Evolutionary conservation across 2,329 filamentous ascomycete species (phyloP), one percentile per base, ranked within the genome.

Genomic region (Microcyclosporella mali): DNA sequence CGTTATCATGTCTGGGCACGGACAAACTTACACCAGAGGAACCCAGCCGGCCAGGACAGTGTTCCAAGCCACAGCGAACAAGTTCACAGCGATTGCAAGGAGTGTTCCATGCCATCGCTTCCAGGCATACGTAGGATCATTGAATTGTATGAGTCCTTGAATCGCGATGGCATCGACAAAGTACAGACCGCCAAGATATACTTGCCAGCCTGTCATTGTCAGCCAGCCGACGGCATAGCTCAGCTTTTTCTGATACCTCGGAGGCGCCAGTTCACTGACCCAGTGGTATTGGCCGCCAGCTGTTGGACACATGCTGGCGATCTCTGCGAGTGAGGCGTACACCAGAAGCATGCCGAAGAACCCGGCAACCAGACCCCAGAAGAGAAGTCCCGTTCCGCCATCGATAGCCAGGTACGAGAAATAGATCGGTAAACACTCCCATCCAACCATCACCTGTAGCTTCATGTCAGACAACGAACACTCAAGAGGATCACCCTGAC

Each of bases 61-160:
- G 48, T 76, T 77, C 53, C 74, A 64, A 19, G 61, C 45, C 32
- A 63, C 59, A 9, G 56, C 55, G 37, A 67, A 42, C 27, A 53
- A 25, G 11, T 67, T 61, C n/a, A 73, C 56, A 0, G 67, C 70
- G 55, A 69, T 73, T 39, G 66, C 66, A 0, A 77, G 54, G 1
- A 77, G 59, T 0, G 72, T 75, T 1, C 64, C 69, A 38, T 77
- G 74, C 70, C 71, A 77, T 39, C 19, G 17, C 33, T 46, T 37
- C 17, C 33, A 35, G 18, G 37, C 18, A n/a, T 43, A 43, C 12
- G 11, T 39, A 12, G 31, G 28, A 14, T 47, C 16, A 27, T 50
- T 51, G 3, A 54, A 37, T 3, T 44, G 33, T 8, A 52, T 39
- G 6, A 57, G 39, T 7, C 49, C 52, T 47, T 55, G 51, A 16